phyloP scores from a whole-genome alignment of 2,329 filamentous ascomycete species.

The Stromatinia cepivora region DNA sequence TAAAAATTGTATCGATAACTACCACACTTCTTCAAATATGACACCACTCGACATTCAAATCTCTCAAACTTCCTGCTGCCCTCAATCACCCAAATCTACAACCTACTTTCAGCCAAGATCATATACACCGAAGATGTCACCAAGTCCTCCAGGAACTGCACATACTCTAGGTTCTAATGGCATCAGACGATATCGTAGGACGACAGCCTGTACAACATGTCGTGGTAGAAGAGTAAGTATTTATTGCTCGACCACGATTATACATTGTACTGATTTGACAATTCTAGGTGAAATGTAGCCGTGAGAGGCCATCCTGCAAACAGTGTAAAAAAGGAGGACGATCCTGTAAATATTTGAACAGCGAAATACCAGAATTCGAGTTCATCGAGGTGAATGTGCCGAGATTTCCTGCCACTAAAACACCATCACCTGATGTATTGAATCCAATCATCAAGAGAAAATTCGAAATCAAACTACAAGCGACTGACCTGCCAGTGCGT shows the following conservation, averaged over 20 bases:
- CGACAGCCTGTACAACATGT: slow-evolving; percentile 17
- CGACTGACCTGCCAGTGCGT: background rate
- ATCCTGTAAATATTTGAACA: slow-evolving; percentile 18
- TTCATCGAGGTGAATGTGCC: slow-evolving; percentile 11
- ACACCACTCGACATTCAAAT: background rate
- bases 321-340: slow-evolving; percentile 13
- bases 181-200: slow-evolving; percentile 16
- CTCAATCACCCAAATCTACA: background rate
- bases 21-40: background rate
- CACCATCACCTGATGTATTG: background rate
- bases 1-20: background rate
- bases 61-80: background rate
- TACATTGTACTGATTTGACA: background rate
- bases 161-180: background rate
- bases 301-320: slow-evolving; percentile 8
- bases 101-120: background rate
- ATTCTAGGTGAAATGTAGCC: slow-evolving; percentile 16
- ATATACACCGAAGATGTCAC: background rate
- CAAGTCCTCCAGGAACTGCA: background rate
- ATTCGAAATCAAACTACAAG: background rate
- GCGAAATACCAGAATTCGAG: slow-evolving; percentile 18
- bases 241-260: background rate
- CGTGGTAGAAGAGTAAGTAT: slow-evolving; percentile 10
- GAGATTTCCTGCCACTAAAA: background rate
- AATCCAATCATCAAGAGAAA: background rate